phyloP scores from a whole-genome alignment of 345 rosid genomes.

The Cochlearia excelsa region DNA sequence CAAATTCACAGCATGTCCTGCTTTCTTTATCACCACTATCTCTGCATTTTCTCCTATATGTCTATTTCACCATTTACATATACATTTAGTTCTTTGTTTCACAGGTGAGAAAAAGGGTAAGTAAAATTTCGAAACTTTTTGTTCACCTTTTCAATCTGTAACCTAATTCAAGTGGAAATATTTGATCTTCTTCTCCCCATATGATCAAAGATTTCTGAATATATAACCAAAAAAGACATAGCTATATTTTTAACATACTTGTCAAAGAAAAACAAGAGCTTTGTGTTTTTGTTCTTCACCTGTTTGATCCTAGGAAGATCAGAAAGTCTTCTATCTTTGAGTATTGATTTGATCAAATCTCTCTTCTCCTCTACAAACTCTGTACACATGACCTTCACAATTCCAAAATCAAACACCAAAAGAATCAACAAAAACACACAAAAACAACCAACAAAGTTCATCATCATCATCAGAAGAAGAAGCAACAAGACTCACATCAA shows the following conservation, averaged over 20 bases:
- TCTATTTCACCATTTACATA: slow-evolving; percentile 33
- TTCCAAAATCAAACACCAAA: neutral
- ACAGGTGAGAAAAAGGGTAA: neutral
- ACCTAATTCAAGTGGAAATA: slow-evolving; percentile 56
- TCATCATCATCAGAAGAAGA: neutral
- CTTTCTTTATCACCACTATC: slow-evolving; percentile 59
- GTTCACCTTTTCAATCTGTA: slow-evolving; percentile 48
- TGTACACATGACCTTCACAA: slow-evolving; percentile 68
- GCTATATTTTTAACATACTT: no score
- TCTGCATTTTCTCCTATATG: slow-evolving; percentile 58
- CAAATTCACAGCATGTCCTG: slow-evolving; percentile 60
- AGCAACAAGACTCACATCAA: slow-evolving; percentile 39
- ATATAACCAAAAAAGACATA: neutral
- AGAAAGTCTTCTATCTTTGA: slow-evolving; percentile 49
- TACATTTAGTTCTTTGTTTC: neutral
- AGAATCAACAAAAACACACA: neutral
- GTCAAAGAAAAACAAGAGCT: no score
- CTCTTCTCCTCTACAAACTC: slow-evolving; percentile 65
- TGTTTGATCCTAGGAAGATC: slow-evolving; percentile 63
- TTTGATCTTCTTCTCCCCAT: slow-evolving; percentile 63
- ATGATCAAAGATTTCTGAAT: slow-evolving; percentile 45
- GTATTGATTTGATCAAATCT: slow-evolving; percentile 59
- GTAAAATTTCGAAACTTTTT: neutral
- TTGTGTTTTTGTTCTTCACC: slow-evolving; percentile 31
- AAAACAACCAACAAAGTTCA: neutral